Conservation (phyloP, 2,329 filamentous ascomycete species). For the Fusarium sarcochroum region DNA sequence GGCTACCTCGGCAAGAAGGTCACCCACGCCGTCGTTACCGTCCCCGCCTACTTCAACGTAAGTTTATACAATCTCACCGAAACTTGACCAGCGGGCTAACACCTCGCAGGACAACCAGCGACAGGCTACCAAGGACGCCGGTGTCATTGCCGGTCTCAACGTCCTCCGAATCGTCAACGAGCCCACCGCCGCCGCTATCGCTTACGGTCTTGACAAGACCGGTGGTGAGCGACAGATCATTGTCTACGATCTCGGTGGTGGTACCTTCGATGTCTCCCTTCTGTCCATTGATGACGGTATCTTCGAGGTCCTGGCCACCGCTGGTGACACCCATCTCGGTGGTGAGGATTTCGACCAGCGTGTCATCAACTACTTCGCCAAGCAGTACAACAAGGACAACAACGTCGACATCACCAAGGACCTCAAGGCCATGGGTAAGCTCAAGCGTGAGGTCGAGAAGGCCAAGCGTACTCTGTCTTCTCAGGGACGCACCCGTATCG, state of each 20-base stretch:
- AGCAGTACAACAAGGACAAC: constrained; percentile 99
- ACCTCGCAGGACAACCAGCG: constrained; percentile 81
- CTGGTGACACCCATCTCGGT: constrained; percentile 97
- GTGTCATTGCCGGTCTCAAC: constrained; percentile 91
- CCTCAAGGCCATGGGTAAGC: constrained; percentile 97
- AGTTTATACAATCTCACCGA: constrained; percentile 33
- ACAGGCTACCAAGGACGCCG: constrained; percentile 96
- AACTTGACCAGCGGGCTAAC: constrained; percentile 39
- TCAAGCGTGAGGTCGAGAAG: constrained; percentile 99
- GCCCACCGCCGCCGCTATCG: constrained; percentile 94
- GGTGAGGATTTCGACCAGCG: constrained; percentile 99
- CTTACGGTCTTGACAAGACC: constrained; percentile 92
- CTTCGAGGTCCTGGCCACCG: constrained; percentile 94
- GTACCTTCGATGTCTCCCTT: constrained; percentile 95
- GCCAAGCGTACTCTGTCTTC: constrained; percentile 98
- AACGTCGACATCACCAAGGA: constrained; percentile 93
- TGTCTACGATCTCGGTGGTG: constrained; percentile 94
- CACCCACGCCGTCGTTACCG: constrained; percentile 90
- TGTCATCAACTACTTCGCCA: constrained; percentile 95
- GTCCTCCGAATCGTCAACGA: constrained; percentile 98
- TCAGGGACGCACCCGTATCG: constrained; percentile 92
- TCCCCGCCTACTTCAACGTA: constrained; percentile 95
- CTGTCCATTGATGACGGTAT: constrained; percentile 92
- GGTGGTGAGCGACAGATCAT: constrained; percentile 89
- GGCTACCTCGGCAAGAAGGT: constrained; percentile 85